Percentiles rank a stretch among this genome's conserved stretches.
Conservation (phyloP, 2,329 filamentous ascomycete genomes). For the Albophoma yamanashiensis region DNA sequence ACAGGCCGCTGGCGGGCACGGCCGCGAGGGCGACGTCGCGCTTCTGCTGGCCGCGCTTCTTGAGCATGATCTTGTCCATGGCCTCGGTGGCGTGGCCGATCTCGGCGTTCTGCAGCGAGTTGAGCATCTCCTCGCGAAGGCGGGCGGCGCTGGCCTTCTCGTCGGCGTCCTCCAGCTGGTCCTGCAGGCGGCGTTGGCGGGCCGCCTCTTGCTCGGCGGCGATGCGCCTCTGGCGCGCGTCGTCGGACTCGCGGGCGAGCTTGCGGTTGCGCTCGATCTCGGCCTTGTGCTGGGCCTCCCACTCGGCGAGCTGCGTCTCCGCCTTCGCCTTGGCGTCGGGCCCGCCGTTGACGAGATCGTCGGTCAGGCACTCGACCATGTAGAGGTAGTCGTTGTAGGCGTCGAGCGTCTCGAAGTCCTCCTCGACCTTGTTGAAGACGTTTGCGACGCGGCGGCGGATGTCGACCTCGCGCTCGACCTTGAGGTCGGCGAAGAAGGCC, state of each 20-base stretch:
- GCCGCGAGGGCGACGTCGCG: conserved; percentile 21
- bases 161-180: conserved; percentile 57
- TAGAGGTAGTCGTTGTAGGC: conserved; percentile 94
- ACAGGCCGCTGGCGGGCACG: conserved; percentile 27
- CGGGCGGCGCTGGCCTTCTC: conserved; percentile 55
- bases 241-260: conserved; percentile 44
- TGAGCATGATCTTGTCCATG: conserved; percentile 54
- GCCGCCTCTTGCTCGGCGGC: conserved; percentile 57
- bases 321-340: conserved; percentile 47
- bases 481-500: conserved; percentile 82
- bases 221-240: conserved; percentile 42
- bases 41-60: conserved; percentile 54
- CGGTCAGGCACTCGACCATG: conserved; percentile 80
- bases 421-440: conserved; percentile 80
- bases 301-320: conserved; percentile 40
- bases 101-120: conserved; percentile 53
- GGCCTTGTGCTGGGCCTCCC: conserved; percentile 61
- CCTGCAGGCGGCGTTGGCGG: conserved; percentile 46
- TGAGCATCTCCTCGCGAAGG: conserved; percentile 57
- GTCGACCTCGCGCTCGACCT: conserved; percentile 87
- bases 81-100: conserved; percentile 48
- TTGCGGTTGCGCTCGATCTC: conserved; percentile 53
- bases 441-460: conserved; percentile 68
- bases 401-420: conserved; percentile 77
- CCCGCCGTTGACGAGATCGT: conserved; percentile 68